A percentile compares a stretch with the other conserved stretches of the same genome.
These are phyloP conservation scores for barley (Hordeum vulgare) DNA, from an alignment of 176 grass and related monocot genomes.

Conservation along the genomic window DNA sequence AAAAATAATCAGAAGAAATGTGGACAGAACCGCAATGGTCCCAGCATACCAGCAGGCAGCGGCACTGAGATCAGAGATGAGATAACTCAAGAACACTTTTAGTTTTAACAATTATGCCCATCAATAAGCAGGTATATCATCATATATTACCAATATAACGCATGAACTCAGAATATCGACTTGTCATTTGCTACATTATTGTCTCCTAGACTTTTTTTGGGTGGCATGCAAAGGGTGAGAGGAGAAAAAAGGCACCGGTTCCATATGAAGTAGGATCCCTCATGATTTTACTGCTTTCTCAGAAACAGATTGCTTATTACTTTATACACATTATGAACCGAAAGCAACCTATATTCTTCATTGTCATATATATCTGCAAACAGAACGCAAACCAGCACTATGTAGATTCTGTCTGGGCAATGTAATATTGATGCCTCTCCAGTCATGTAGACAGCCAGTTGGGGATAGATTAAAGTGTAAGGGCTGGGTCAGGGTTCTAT, in stretches of 20 bases:
- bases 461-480: not conserved
- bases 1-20: slow-evolving; percentile 2
- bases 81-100: not conserved
- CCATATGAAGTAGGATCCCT: not conserved
- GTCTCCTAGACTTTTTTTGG: not conserved
- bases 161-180: not conserved
- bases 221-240: not conserved
- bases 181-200: not conserved
- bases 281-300: not conserved
- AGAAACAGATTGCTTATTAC: not conserved
- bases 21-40: not conserved
- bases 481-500: not conserved
- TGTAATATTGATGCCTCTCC: not conserved
- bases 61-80: not conserved
- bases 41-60: not conserved
- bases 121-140: not conserved
- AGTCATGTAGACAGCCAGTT: not conserved
- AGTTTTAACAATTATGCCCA: not conserved
- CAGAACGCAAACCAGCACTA: not conserved
- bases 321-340: slow-evolving; percentile 2
- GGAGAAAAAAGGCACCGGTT: not conserved
- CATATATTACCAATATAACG: slow-evolving; percentile 5
- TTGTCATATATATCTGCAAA: not conserved
- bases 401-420: not conserved
- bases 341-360: not conserved